A percentile compares a stretch with the other conserved stretches of the same genome.
Conservation (phyloP, 495 filamentous ascomycete species). For the Penicillium egyptiacum region DNA sequence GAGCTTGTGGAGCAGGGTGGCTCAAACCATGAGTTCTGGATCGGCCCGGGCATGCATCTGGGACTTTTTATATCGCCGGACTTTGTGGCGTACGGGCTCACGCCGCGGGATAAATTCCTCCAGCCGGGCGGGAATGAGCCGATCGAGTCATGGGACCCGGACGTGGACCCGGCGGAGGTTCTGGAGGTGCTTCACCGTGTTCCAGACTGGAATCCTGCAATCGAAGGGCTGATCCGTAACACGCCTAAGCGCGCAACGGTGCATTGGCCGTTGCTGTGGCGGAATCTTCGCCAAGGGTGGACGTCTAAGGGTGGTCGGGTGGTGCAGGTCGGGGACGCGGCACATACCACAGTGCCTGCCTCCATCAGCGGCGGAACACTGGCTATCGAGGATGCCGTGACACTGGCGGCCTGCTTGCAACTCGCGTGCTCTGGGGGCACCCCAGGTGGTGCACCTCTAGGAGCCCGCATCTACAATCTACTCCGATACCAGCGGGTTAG, state of each 20-base stretch:
- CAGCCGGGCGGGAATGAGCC: neutral
- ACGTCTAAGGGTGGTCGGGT: neutral
- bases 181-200: neutral
- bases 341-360: neutral
- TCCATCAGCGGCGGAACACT: constrained; percentile 1
- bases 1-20: neutral
- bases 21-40: constrained; percentile 18
- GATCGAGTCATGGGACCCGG: constrained; percentile 54
- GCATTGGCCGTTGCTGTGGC: neutral
- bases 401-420: neutral
- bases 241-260: neutral
- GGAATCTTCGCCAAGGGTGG: neutral
- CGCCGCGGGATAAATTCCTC: neutral
- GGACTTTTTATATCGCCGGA: constrained; percentile 12
- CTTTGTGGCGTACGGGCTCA: constrained; percentile 4
- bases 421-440: neutral
- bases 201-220: neutral
- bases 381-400: neutral
- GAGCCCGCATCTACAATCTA: neutral
- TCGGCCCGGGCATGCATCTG: constrained; percentile 22
- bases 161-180: constrained; percentile 52
- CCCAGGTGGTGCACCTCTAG: neutral
- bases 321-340: constrained; percentile 2
- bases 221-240: neutral
- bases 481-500: neutral